Evolutionary conservation across 2,329 filamentous ascomycete genomes (phyloP).

Genomic region (Albophoma yamanashiensis): DNA sequence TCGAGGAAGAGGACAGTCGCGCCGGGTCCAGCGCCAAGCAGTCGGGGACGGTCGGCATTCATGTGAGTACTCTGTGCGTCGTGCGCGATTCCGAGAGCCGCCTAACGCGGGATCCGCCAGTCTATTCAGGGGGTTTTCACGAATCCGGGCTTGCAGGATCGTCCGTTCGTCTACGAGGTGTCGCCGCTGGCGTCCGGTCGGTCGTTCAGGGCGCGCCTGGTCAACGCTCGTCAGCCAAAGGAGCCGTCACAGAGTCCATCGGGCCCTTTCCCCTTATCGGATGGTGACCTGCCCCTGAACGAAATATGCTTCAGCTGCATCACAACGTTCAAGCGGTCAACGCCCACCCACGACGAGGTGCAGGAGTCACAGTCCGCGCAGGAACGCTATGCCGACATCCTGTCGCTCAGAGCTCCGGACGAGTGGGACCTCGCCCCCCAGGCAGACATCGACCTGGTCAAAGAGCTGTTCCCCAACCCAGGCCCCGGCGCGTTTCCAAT

Average conservation of each 20-base stretch:
- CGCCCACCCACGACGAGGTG: slow-evolving; percentile 21
- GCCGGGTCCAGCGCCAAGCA: slow-evolving; percentile 1
- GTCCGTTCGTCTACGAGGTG: slow-evolving; percentile 43
- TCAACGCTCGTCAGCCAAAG: slow-evolving; percentile 36
- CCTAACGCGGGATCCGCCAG: slow-evolving; percentile 15
- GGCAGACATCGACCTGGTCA: slow-evolving; percentile 31
- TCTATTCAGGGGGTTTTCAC: slow-evolving; percentile 47
- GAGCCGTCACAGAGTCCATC: slow-evolving; percentile 22
- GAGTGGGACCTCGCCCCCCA: slow-evolving; percentile 36
- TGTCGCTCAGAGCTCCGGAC: slow-evolving; percentile 22
- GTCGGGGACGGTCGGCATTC: slow-evolving; percentile 19
- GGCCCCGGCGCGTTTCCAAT: slow-evolving; percentile 35
- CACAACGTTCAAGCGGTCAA: slow-evolving; percentile 38
- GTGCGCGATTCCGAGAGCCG: background rate
- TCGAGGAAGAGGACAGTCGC: slow-evolving; percentile 19
- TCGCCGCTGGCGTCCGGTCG: slow-evolving; percentile 31
- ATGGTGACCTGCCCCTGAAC: slow-evolving; percentile 26
- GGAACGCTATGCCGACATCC: slow-evolving; percentile 28
- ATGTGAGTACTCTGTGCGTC: slow-evolving; percentile 19
- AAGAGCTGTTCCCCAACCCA: slow-evolving; percentile 22
- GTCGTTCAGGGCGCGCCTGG: slow-evolving; percentile 37
- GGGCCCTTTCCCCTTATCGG: slow-evolving; percentile 27
- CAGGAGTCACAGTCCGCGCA: slow-evolving; percentile 30
- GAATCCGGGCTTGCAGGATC: slow-evolving; percentile 31
- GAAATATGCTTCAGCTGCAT: slow-evolving; percentile 39